Percentiles rank a stretch among this genome's conserved stretches.
phyloP scores from a whole-genome alignment of 768 basidiomycete species.

The Erythrobasidium yunnanense region DNA sequence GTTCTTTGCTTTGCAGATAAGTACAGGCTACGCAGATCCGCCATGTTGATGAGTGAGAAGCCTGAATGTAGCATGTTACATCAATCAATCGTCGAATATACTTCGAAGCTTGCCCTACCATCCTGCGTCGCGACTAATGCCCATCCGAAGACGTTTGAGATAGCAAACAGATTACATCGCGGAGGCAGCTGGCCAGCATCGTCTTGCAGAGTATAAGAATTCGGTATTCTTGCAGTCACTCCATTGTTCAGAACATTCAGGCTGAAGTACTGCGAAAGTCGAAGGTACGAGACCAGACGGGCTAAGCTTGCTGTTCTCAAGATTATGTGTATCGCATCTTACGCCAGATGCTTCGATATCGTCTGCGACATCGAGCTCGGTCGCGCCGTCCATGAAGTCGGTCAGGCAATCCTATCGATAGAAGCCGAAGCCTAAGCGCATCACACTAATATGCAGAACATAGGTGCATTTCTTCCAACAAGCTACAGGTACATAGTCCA shows the following conservation, averaged over 20 bases:
- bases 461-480: too few relatives aligned
- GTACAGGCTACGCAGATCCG: slow-evolving; percentile 9
- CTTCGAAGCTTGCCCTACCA: too few relatives aligned
- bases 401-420: too few relatives aligned
- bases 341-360: slow-evolving; percentile 23
- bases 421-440: too few relatives aligned
- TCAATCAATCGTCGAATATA: too few relatives aligned
- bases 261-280: slow-evolving; percentile 12
- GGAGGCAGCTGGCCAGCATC: slow-evolving; percentile 7
- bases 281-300: neutral
- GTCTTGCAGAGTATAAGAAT: neutral
- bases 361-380: slow-evolving; percentile 25
- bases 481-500: too few relatives aligned
- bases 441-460: too few relatives aligned
- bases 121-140: slow-evolving; percentile 8
- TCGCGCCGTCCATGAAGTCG: neutral
- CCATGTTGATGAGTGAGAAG: slow-evolving; percentile 36
- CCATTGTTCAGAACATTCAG: slow-evolving; percentile 24
- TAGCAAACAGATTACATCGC: slow-evolving; percentile 16
- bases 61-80: slow-evolving; percentile 24
- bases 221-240: neutral
- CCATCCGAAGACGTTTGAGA: slow-evolving; percentile 31
- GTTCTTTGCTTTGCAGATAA: slow-evolving; percentile 18
- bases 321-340: neutral
- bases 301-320: neutral